These are phyloP conservation scores for Macadamia integrifolia DNA, from an alignment of 164 flowering plant species.

Conservation along the genomic window DNA sequence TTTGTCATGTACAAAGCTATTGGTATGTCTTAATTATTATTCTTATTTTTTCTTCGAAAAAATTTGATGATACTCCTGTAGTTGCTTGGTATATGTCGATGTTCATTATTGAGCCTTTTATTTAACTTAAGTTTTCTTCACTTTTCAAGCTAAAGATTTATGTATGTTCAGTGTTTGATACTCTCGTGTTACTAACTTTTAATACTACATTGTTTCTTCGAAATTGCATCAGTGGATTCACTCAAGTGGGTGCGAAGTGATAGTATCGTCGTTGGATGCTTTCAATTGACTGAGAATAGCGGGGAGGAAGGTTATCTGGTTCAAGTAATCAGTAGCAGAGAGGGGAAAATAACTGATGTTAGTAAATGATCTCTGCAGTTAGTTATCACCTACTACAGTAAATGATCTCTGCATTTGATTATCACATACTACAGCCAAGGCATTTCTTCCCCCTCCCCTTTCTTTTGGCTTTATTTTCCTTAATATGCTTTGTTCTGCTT, in stretches of 20 bases:
- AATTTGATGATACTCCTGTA: background rate
- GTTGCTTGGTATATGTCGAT: background rate
- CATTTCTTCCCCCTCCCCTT: background rate
- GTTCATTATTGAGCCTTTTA: background rate
- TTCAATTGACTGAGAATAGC: slow-evolving; percentile 44
- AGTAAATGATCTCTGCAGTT: slow-evolving; percentile 19
- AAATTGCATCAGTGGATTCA: slow-evolving; percentile 59
- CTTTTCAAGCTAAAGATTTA: background rate
- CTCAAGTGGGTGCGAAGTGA: slow-evolving; percentile 82
- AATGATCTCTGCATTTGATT: slow-evolving; percentile 1
- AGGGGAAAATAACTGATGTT: slow-evolving; percentile 54
- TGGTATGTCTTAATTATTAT: background rate
- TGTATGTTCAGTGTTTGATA: no score
- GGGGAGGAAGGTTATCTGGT: slow-evolving; percentile 64
- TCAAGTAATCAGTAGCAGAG: slow-evolving; percentile 56
- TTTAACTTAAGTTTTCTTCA: background rate
- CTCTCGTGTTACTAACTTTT: background rate
- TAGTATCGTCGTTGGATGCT: slow-evolving; percentile 74
- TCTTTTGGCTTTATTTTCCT: background rate
- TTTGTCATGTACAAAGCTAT: background rate
- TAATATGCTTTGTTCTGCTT: no score
- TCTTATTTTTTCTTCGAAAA: background rate
- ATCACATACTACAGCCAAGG: background rate
- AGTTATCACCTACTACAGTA: background rate
- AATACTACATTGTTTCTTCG: background rate